Evolutionary conservation across 768 basidiomycete species (phyloP), one percentile per base, ranked within the genome.

Genomic region (Leccinum rimulosum): DNA sequence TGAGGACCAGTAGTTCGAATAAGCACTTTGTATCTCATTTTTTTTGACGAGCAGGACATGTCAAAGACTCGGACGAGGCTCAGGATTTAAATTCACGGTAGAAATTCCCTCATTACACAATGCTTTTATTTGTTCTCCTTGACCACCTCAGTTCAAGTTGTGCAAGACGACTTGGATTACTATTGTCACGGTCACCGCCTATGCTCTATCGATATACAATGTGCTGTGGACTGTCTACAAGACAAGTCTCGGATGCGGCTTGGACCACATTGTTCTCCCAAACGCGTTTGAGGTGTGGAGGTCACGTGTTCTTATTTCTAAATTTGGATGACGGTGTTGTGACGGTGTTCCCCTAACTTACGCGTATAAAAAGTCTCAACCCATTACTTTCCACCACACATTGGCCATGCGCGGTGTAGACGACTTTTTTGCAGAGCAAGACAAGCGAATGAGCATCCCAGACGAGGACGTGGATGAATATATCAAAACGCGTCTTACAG

Each of bases 361-460:
- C 55, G 30, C 12, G 33, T 35, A 35, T 35, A 14, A 35, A 6
- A 35, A 35, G 3, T 50, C 25, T 9, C 19, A 47, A 43, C 11
- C 45, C 28, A 36, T 43, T 15, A 27, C 52, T 10, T 48, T 33
- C 48, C 28, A 14, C 22, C 19, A n/a, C 10, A 43, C 27, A 27
- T 22, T 12, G 1, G 17, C 43, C 57, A 69, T 73, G 62, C 68
- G 75, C 43, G 76, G 79, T 56, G 31, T 79, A 12, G 76, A 83
- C 11, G 69, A 72, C 1, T 86, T 84, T 61, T 87, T 82, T 64
- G 69, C 68, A 22, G 85, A 86, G 68, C 83, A 82, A 68, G 81
- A 86, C 53, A 72, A 70, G 55, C 77, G 75, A 9, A 82, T 86
- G 83, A 77, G 74, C 50, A 59, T 82, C 17, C 80, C 82, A 3